Evolutionary conservation across 129 eudicot species (phyloP).

Genomic region (Artemisia tridentata): DNA sequence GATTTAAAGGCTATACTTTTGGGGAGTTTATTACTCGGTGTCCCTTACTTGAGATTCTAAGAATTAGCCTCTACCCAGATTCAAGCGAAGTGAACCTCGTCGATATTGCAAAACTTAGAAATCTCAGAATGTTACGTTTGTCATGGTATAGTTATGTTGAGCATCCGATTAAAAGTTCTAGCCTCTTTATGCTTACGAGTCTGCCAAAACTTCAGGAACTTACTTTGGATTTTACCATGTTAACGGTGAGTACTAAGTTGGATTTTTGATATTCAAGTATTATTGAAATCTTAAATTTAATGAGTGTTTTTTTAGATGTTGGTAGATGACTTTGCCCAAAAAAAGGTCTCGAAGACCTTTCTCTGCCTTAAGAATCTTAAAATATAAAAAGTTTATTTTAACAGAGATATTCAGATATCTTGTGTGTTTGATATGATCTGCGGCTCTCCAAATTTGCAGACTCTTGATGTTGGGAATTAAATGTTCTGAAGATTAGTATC

Average conservation of each 20-base stretch:
- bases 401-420: neutral
- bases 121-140: neutral
- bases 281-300: no score
- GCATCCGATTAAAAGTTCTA: neutral
- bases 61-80: neutral
- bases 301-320: no score
- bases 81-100: neutral
- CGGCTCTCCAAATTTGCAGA: conserved; percentile 9
- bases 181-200: neutral
- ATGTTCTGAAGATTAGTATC: no score
- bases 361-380: neutral
- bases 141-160: neutral
- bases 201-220: conserved; percentile 10
- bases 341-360: neutral
- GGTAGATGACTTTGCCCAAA: neutral
- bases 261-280: no score
- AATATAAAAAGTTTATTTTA: neutral
- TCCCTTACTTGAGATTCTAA: conserved; percentile 10
- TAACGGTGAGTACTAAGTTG: neutral
- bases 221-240: neutral
- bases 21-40: neutral
- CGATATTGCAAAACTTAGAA: conserved; percentile 9
- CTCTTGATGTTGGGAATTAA: no score
- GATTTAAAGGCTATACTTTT: no score
- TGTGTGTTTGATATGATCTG: conserved; percentile 7